Percentiles rank a stretch among this genome's conserved stretches.
Evolutionary conservation across 495 filamentous ascomycete genomes (phyloP).

Genomic region (Stereocaulon alpinum): DNA sequence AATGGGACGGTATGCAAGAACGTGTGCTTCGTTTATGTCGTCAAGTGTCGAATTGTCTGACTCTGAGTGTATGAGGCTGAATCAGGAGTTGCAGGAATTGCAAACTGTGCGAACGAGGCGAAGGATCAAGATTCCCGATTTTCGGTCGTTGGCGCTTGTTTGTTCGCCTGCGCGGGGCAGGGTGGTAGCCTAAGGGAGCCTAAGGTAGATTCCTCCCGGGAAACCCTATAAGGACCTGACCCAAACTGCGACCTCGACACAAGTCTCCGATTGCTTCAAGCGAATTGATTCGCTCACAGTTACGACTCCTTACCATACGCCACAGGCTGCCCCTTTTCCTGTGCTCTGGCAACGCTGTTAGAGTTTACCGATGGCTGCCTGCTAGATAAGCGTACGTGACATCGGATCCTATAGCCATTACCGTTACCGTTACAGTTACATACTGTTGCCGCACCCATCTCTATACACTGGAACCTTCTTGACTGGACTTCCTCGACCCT

Average conservation of each 20-base stretch:
- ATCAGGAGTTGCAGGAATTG: constrained; percentile 1
- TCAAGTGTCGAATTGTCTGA: neutral
- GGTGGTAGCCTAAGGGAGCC: neutral
- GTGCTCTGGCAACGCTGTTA: no score
- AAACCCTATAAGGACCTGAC: no score
- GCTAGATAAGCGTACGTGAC: no score
- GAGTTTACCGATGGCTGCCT: no score
- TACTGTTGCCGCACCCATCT: no score
- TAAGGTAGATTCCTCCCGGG: neutral
- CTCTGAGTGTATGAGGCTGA: constrained; percentile 10
- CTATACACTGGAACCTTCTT: neutral
- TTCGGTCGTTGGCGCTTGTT: neutral
- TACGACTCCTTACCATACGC: no score
- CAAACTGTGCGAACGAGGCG: neutral
- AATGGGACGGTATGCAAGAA: neutral
- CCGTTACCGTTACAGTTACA: no score
- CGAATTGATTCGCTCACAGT: no score
- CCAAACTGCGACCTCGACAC: no score
- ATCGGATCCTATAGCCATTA: no score
- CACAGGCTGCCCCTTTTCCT: no score
- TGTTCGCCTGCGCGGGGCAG: neutral
- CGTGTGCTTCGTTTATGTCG: neutral
- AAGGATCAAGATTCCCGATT: neutral
- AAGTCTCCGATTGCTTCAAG: no score
- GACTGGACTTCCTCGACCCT: neutral